Evolutionary conservation across 2,329 filamentous ascomycete species (phyloP).

Genomic region (Pleoardoris graminearum): DNA sequence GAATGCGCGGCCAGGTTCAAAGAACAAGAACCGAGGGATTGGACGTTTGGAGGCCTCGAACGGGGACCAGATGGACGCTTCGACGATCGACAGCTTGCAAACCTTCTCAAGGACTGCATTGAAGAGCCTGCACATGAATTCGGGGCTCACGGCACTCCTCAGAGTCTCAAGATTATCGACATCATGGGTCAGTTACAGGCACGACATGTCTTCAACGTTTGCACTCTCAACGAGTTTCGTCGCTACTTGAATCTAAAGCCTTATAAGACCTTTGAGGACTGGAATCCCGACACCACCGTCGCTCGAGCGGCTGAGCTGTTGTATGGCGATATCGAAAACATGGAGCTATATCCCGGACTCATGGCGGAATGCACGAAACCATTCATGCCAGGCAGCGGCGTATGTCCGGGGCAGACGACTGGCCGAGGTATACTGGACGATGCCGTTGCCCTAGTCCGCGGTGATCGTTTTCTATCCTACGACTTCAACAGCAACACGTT

Average conservation of each 20-base stretch:
- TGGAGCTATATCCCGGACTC: slow-evolving; percentile 72
- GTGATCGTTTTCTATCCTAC: slow-evolving; percentile 25
- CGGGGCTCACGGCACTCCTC: slow-evolving; percentile 51
- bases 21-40: slow-evolving; percentile 63
- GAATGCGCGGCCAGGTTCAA: slow-evolving; percentile 49
- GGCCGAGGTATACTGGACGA: slow-evolving; percentile 74
- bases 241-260: slow-evolving; percentile 74
- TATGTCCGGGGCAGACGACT: slow-evolving; percentile 69
- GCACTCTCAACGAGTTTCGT: slow-evolving; percentile 78
- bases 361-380: slow-evolving; percentile 72
- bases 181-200: slow-evolving; percentile 72
- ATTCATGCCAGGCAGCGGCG: slow-evolving; percentile 70
- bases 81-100: slow-evolving; percentile 63
- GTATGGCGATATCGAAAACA: slow-evolving; percentile 55
- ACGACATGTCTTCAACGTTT: slow-evolving; percentile 71
- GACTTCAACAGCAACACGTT: slow-evolving; percentile 39
- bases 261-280: slow-evolving; percentile 75
- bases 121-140: slow-evolving; percentile 69
- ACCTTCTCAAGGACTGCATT: slow-evolving; percentile 70
- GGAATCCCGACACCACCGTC: slow-evolving; percentile 60
- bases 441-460: slow-evolving; percentile 66
- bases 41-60: slow-evolving; percentile 66
- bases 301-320: slow-evolving; percentile 54
- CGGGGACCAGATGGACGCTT: slow-evolving; percentile 68
- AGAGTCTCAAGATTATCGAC: slow-evolving; percentile 59